Evolutionary conservation across 129 eudicot species (phyloP).

Genomic region (Escallonia rubra): DNA sequence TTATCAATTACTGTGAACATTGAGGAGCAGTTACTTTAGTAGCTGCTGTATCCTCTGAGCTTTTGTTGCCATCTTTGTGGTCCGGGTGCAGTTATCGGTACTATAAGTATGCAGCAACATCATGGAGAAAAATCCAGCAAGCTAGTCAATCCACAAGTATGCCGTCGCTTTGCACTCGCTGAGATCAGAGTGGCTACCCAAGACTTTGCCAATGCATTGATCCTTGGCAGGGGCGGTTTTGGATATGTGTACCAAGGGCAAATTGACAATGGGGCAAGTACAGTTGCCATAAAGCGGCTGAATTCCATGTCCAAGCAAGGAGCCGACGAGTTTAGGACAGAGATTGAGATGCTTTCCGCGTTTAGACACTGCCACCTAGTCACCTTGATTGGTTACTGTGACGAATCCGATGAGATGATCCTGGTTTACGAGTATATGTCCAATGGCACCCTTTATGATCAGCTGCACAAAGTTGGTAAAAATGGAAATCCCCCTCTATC

Average conservation of each 20-base stretch:
- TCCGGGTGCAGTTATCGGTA: too few species aligned
- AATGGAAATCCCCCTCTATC: background rate
- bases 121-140: background rate
- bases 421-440: background rate
- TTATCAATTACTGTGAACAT: too few species aligned
- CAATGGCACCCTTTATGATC: background rate
- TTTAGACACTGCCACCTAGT: background rate
- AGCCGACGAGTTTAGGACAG: background rate
- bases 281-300: slow-evolving; percentile 18
- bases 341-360: background rate
- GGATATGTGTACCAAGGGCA: slow-evolving; percentile 19
- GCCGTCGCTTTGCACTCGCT: slow-evolving; percentile 13
- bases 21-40: too few species aligned
- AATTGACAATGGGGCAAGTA: background rate
- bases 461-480: background rate
- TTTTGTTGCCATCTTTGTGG: too few species aligned
- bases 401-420: background rate
- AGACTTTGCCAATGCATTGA: slow-evolving; percentile 6
- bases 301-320: background rate
- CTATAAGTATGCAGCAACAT: background rate
- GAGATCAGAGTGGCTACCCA: slow-evolving; percentile 20
- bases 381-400: background rate
- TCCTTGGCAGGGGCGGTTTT: slow-evolving; percentile 18
- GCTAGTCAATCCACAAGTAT: background rate
- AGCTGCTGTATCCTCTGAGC: too few species aligned